Base-by-base conservation (phyloP, 192 early-diverging fungal species). In the Coemansia sp. region DNA sequence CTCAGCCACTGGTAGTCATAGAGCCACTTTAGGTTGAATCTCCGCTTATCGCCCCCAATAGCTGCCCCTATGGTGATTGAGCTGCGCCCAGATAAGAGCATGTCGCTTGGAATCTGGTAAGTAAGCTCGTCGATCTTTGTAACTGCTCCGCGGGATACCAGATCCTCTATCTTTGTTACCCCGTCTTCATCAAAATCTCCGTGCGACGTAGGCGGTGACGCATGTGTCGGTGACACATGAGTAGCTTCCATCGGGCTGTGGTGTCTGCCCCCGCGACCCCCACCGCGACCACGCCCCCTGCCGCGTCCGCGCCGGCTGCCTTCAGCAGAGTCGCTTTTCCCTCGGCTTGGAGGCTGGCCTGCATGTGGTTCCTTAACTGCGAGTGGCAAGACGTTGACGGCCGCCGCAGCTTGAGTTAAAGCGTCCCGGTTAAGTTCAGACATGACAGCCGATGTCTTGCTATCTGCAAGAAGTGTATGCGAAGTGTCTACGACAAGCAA, bases 21-120 rank as follows among this genome's bases (percentile, higher is more conserved):
- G 7, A 82, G 67, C 79, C 79, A 82, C 9, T 73, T 72, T 36
- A 76, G 73, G 35, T 75, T 82, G 62, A 82, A 82, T 20, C 79
- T 58, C 46, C 79, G 79, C 50, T 76, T 75, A 42, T 82, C 79
- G 40, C 65, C 58, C n/a, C 73, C 73, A 5, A 76, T 36, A 2
- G 79, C 65, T 0, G 79, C 74, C 3, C 79, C 79, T 34, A 76
- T 76, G 11, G 79, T 82, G 40, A 75, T 82, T 4, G 79, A 76
- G 48, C 63, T 76, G 36, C 73, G 73, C 0, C 73, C 73, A 0
- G 65, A 58, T 5, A 42, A 18, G 2, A 76, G 50, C 1, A 66
- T 42, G 23, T 72, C 79, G 34, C 13, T 6, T 3, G 58, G 63
- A 34, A 82, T 69, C 51, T 45, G 51, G 34, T 63, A 56, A 0